Conservation (phyloP, 495 filamentous ascomycete genomes). For the Mytilinidion resinicola region DNA sequence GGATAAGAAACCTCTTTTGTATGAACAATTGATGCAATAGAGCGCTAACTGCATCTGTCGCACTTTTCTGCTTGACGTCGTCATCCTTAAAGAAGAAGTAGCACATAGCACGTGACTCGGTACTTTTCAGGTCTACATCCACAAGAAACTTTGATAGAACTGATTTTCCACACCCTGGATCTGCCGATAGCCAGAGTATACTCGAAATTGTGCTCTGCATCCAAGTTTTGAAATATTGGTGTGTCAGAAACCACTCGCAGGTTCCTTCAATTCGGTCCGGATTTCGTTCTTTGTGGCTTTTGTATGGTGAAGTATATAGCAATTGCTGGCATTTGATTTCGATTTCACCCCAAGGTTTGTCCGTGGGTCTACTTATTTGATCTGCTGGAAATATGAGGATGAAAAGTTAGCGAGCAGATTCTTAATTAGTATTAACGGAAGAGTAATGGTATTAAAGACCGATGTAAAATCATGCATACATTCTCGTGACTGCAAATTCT, state of each 20-base stretch:
- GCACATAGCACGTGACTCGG: conserved; percentile 26
- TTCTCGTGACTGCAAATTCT: not conserved
- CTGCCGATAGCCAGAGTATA: conserved; percentile 46
- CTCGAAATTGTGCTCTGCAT: conserved; percentile 3
- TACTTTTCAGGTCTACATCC: conserved; percentile 24
- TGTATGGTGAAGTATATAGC: too few relatives aligned
- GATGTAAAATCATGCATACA: not conserved
- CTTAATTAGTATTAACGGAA: too few relatives aligned
- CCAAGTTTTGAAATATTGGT: conserved; percentile 37
- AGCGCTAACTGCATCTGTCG: conserved; percentile 38
- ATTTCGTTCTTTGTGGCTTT: too few relatives aligned
- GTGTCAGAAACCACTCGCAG: conserved; percentile 39
- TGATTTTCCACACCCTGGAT: conserved; percentile 53
- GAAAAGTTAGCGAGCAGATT: too few relatives aligned
- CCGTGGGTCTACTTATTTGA: too few relatives aligned
- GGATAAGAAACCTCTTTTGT: conserved; percentile 19
- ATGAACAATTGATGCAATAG: conserved; percentile 45
- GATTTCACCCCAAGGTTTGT: too few relatives aligned
- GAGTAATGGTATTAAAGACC: too few relatives aligned
- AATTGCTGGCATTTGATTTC: too few relatives aligned
- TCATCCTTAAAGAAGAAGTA: conserved; percentile 59
- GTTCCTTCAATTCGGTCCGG: too few relatives aligned
- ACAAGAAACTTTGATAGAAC: conserved; percentile 45
- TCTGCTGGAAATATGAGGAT: too few relatives aligned
- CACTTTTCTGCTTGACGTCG: conserved; percentile 40